These are phyloP conservation scores for Candida awuae DNA, from an alignment of 805 yeast species.

Conservation along the genomic window DNA sequence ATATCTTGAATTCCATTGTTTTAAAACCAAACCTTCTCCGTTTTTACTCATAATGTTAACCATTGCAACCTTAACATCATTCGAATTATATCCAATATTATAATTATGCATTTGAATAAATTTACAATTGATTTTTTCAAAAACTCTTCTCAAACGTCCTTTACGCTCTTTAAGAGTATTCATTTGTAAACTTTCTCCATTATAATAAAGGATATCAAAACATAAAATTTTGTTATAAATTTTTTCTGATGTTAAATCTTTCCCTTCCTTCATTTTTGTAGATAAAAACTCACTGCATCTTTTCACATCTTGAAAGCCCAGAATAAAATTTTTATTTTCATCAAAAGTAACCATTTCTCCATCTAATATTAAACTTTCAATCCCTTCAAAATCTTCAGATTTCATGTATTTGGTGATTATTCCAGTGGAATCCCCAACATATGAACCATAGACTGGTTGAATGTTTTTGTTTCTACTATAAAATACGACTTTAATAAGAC, in stretches of 20 bases:
- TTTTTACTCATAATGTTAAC: slow-evolving; percentile 49
- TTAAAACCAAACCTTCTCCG: slow-evolving; percentile 79
- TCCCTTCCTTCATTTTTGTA: not conserved
- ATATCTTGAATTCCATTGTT: slow-evolving; percentile 53
- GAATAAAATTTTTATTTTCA: slow-evolving; percentile 33
- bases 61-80: slow-evolving; percentile 50
- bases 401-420: slow-evolving; percentile 29
- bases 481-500: slow-evolving; percentile 45
- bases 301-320: slow-evolving; percentile 79
- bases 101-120: slow-evolving; percentile 36
- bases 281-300: slow-evolving; percentile 22
- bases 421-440: slow-evolving; percentile 17
- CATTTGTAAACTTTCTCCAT: slow-evolving; percentile 54
- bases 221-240: slow-evolving; percentile 50
- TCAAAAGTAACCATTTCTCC: slow-evolving; percentile 95
- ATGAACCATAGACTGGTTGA: slow-evolving; percentile 45
- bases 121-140: slow-evolving; percentile 43
- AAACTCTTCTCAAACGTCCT: slow-evolving; percentile 36
- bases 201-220: slow-evolving; percentile 67
- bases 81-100: slow-evolving; percentile 26
- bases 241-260: slow-evolving; percentile 13
- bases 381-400: slow-evolving; percentile 20
- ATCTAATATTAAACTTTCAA: slow-evolving; percentile 49
- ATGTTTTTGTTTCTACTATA: slow-evolving; percentile 62
- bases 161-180: slow-evolving; percentile 51